Base-by-base conservation (phyloP, 2,329 filamentous ascomycete species). In the Hypoxylon sp. region DNA sequence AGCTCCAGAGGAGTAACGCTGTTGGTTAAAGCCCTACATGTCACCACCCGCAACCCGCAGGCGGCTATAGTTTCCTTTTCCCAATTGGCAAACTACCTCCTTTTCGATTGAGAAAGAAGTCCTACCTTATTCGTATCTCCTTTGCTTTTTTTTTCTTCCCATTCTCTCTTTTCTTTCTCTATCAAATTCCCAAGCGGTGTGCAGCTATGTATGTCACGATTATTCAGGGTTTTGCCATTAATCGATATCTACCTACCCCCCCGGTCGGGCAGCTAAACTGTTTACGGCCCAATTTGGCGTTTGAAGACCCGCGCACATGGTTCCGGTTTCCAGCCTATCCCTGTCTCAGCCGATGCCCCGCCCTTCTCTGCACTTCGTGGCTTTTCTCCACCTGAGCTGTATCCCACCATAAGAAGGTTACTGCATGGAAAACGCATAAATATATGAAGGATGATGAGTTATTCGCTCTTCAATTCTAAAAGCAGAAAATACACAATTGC, bases 261-360 rank as follows among this genome's bases (percentile, higher is more conserved):
- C 51, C 17, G 35, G 19, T 67, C 42, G 39, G 53, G 35, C 44
- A 60, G 46, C 56, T 57, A 54, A 64, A 54, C 67, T 42, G 35
- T 67, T 70, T 63, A 50, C 10, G 33, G 48, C 47, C 39, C 42
- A 57, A 60, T 52, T 58, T 46, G 26, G 53, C 48, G 60, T 64
- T 58, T 67, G 19, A 57, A 57, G 67, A 65, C 60, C 64, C 60
- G 53, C 57, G 46, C 44, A 52, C 50, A 24, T 52, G 67, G 67
- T 42, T 59, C 67, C 8, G 46, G 60, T 33, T 42, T 44, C 37
- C 37, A 29, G 26, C 52, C 22, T 55, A 68, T 37, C 57, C 56
- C 53, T 62, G 53, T 37, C 29, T 29, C 22, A 52, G 50, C 48
- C 19, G n/a, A 8, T 29, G 26, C 58, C 55, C 47, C 44, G 46